A percentile compares a stretch with the other conserved stretches of the same genome.
Evolutionary conservation across 1,139 yeast genomes (phyloP).

Genomic region (Candida frijolesensis): DNA sequence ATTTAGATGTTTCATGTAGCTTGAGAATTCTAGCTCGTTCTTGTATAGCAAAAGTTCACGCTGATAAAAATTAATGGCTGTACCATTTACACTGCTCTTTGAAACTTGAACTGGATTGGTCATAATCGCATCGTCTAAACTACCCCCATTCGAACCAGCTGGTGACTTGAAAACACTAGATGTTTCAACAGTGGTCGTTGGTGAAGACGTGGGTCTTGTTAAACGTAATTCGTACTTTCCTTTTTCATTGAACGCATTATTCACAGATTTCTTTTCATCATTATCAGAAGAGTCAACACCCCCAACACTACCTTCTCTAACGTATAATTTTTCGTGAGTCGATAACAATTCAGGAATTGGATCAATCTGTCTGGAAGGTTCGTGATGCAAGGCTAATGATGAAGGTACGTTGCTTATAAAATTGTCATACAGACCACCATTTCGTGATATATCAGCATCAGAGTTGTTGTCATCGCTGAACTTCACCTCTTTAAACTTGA

Average conservation of each 20-base stretch:
- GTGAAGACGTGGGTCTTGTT: conserved; percentile 24
- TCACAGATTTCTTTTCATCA: conserved; percentile 12
- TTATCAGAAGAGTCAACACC: conserved; percentile 11
- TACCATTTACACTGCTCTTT: conserved; percentile 19
- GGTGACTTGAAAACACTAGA: conserved; percentile 22
- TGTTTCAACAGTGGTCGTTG: conserved; percentile 28
- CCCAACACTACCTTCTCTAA: conserved; percentile 6
- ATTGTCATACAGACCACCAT: conserved; percentile 6
- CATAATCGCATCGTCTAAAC: neutral
- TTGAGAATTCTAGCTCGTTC: conserved; percentile 66
- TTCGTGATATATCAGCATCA: conserved; percentile 5
- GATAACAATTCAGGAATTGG: conserved; percentile 30
- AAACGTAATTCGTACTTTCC: conserved; percentile 20
- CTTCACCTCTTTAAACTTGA: conserved; percentile 34
- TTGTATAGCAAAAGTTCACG: conserved; percentile 59
- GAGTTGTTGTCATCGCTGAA: conserved; percentile 19
- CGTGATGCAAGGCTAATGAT: conserved; percentile 6
- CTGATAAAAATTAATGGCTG: conserved; percentile 47
- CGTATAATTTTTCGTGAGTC: conserved; percentile 38
- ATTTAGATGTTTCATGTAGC: conserved; percentile 55
- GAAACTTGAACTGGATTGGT: neutral
- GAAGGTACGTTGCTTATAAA: conserved; percentile 5
- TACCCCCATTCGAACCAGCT: conserved; percentile 1
- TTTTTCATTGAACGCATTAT: conserved; percentile 19
- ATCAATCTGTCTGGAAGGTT: conserved; percentile 18